Evolutionary conservation across 2,329 filamentous ascomycete species (phyloP).

Genomic region (Berkeleyomyces rouxiae): DNA sequence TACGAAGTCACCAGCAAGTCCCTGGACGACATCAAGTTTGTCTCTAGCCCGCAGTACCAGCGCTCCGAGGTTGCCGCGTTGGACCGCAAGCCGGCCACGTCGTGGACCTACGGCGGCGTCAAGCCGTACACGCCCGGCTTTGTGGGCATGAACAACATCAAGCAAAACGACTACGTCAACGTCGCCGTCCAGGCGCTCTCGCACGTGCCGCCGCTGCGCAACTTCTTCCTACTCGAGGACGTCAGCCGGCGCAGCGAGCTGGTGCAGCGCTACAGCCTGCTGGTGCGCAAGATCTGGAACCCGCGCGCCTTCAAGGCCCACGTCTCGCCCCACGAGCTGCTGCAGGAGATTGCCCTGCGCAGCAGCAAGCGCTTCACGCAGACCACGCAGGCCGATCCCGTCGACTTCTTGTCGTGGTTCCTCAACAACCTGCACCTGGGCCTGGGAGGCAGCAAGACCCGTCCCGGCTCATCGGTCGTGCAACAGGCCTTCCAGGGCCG

Average conservation of each 20-base stretch:
- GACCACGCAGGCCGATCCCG: constrained; percentile 81
- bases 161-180: constrained; percentile 97
- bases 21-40: constrained; percentile 94
- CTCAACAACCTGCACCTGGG: constrained; percentile 88
- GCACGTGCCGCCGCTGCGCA: constrained; percentile 76
- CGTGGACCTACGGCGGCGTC: constrained; percentile 57
- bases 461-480: constrained; percentile 68
- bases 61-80: constrained; percentile 64
- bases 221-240: constrained; percentile 80
- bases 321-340: constrained; percentile 89
- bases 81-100: constrained; percentile 45
- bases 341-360: constrained; percentile 81
- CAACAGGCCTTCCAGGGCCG: constrained; percentile 89
- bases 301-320: constrained; percentile 89
- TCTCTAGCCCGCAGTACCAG: constrained; percentile 77
- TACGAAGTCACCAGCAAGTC: constrained; percentile 93
- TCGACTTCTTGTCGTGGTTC: constrained; percentile 95
- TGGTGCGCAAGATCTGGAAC: constrained; percentile 97
- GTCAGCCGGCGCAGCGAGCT: constrained; percentile 59
- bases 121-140: constrained; percentile 85
- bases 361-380: constrained; percentile 88
- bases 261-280: constrained; percentile 69
- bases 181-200: constrained; percentile 82
- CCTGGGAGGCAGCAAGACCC: constrained; percentile 76
- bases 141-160: constrained; percentile 99